phyloP scores from a whole-genome alignment of 495 filamentous ascomycete species.

The Hyaloscypha hepaticicola region DNA sequence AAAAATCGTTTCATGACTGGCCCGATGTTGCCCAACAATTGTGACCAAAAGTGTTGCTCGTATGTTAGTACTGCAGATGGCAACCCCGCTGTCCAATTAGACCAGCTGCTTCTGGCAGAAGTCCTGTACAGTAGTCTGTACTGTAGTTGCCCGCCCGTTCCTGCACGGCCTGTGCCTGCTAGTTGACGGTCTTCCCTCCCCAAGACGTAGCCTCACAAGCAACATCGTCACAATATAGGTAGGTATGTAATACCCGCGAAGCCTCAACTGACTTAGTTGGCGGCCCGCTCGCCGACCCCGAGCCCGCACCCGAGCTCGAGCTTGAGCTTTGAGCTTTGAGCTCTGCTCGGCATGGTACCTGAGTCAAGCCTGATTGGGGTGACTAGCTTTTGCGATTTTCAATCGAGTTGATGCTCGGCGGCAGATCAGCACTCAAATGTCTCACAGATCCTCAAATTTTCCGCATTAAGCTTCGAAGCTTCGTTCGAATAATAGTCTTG shows the following conservation, averaged over 20 bases:
- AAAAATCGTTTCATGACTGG: slow-evolving; percentile 26
- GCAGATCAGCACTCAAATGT: slow-evolving; percentile 6
- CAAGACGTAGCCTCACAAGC: not conserved
- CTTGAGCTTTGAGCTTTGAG: too few relatives aligned
- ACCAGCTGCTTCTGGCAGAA: not conserved
- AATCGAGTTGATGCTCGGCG: not conserved
- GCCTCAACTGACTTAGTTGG: not conserved
- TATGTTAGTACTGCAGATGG: slow-evolving; percentile 16
- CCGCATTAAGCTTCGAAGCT: not conserved
- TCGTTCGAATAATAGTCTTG: not conserved
- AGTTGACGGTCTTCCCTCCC: not conserved
- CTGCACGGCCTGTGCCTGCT: not conserved
- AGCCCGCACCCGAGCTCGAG: too few relatives aligned
- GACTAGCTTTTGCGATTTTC: not conserved
- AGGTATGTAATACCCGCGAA: not conserved
- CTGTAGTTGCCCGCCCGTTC: not conserved
- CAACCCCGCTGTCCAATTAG: not conserved
- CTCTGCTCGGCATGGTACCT: not conserved
- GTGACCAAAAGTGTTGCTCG: slow-evolving; percentile 23
- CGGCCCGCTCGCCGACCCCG: not conserved
- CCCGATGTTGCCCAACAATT: not conserved
- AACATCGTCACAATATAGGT: not conserved
- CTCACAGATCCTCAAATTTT: not conserved
- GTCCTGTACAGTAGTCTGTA: too few relatives aligned
- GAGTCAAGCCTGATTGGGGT: not conserved